Percentiles rank a stretch among this genome's conserved stretches.
These are phyloP conservation scores for Tetradesmus lagerheimii DNA, from an alignment of 139 green algal genomes.

Conservation along the genomic window DNA sequence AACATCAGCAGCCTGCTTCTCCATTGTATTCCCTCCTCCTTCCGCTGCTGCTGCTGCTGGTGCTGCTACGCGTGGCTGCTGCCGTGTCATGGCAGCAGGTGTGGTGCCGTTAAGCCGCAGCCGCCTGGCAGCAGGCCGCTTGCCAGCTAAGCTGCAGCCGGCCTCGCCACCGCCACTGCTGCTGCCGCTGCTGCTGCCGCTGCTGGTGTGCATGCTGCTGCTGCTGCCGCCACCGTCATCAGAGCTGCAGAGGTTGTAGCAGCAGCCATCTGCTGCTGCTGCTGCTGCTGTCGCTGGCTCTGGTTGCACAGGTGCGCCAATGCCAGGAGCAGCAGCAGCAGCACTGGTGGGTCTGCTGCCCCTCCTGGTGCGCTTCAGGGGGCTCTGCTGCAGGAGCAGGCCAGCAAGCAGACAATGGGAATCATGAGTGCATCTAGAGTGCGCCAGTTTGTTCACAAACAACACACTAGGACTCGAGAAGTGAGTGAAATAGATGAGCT, in stretches of 20 bases:
- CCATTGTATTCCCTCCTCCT: no score
- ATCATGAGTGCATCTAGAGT: no score
- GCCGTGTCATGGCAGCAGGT: not conserved
- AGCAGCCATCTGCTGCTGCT: not conserved
- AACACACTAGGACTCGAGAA: no score
- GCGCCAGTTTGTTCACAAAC: no score
- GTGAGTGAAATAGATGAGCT: no score
- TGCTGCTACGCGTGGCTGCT: not conserved
- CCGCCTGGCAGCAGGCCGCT: not conserved
- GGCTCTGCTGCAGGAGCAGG: not conserved
- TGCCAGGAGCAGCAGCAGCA: not conserved
- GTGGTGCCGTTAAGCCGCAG: constrained; percentile 26
- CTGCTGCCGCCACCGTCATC: not conserved
- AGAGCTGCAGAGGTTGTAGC: no score
- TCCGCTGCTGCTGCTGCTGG: not conserved
- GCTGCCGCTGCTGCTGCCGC: not conserved
- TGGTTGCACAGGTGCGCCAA: not conserved
- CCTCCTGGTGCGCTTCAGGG: not conserved
- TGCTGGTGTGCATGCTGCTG: not conserved
- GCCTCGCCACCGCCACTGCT: not conserved
- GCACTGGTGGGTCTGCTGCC: not conserved
- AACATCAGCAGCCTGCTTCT: not conserved
- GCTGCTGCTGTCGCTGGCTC: not conserved
- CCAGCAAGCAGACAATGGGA: not conserved
- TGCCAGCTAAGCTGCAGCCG: not conserved